Evolutionary conservation across 202 grass and related monocot species (phyloP).

Genomic region (Digitaria exilis): DNA sequence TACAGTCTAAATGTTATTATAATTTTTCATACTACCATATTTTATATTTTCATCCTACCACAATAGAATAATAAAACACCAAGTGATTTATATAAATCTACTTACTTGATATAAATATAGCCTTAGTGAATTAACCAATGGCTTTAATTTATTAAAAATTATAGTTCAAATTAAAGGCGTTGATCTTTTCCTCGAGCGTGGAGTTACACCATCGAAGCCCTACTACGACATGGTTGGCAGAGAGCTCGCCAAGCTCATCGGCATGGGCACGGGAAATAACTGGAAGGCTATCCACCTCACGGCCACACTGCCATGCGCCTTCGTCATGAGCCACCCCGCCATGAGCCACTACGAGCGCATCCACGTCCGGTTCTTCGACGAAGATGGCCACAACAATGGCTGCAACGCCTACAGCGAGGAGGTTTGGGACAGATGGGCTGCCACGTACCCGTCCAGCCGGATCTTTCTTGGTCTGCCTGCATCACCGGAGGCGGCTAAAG

Average conservation of each 20-base stretch:
- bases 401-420: neutral
- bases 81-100: too few species aligned
- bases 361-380: neutral
- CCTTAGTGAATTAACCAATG: too few species aligned
- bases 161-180: too few species aligned
- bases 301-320: neutral
- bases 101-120: too few species aligned
- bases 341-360: neutral
- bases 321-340: neutral
- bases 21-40: too few species aligned
- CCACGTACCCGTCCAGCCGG: neutral
- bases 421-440: neutral
- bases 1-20: too few species aligned
- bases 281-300: neutral
- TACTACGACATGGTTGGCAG: neutral
- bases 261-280: neutral
- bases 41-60: too few species aligned
- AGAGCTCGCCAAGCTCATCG: slow-evolving; percentile 1
- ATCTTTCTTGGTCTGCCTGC: neutral
- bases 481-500: neutral
- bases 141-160: too few species aligned
- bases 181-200: neutral
- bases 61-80: too few species aligned
- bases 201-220: neutral
- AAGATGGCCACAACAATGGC: neutral